A percentile compares a stretch with the other conserved stretches of the same genome.
These are phyloP conservation scores for Calophaca sinica DNA, from an alignment of 306 rosid species.

Conservation along the genomic window DNA sequence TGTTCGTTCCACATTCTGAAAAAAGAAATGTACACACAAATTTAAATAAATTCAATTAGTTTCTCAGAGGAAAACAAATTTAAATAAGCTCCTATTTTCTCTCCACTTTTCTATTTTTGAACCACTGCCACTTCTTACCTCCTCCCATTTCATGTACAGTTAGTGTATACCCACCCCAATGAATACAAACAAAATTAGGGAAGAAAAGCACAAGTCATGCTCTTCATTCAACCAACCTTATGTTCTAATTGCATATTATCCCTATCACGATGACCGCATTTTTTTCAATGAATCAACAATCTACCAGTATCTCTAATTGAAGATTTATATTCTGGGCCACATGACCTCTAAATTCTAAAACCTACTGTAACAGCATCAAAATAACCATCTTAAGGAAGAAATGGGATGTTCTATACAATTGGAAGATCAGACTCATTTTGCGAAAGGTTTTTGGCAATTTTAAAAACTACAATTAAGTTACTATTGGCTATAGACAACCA, in stretches of 20 bases:
- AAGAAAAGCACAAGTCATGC: slow-evolving; percentile 5
- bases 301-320: background rate
- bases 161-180: too few species aligned
- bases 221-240: slow-evolving; percentile 31
- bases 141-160: too few species aligned
- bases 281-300: background rate
- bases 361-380: background rate
- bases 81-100: too few species aligned
- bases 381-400: slow-evolving; percentile 27
- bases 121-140: too few species aligned
- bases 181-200: background rate
- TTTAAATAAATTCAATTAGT: too few species aligned
- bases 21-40: too few species aligned
- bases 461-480: slow-evolving; percentile 5
- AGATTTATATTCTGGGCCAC: slow-evolving; percentile 18
- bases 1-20: too few species aligned
- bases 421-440: background rate
- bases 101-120: too few species aligned
- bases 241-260: background rate
- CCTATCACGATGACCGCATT: background rate
- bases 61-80: too few species aligned
- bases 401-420: slow-evolving; percentile 13
- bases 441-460: background rate
- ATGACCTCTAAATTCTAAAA: slow-evolving; percentile 1
- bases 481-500: slow-evolving; percentile 8